Percentiles rank a stretch among this genome's conserved stretches.
Evolutionary conservation across 2,329 filamentous ascomycete genomes (phyloP).

Genomic region (Colletotrichum plurivorum): DNA sequence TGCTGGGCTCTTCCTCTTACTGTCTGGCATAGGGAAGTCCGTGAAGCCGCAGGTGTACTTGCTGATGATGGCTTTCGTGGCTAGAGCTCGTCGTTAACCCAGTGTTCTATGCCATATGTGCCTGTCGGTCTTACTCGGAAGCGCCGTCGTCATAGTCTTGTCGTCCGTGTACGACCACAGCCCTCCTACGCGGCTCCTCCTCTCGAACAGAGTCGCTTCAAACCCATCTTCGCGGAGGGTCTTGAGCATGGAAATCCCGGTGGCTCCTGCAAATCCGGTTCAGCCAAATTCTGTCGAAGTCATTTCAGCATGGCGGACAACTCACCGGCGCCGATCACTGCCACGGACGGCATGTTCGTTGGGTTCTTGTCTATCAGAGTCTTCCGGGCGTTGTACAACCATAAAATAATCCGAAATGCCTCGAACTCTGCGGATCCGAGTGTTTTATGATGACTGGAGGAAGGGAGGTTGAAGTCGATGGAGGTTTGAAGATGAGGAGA

Average conservation of each 20-base stretch:
- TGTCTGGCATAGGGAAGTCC: conserved; percentile 59
- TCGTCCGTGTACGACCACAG: conserved; percentile 59
- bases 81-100: conserved; percentile 31
- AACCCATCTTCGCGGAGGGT: conserved; percentile 60
- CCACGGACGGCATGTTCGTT: conserved; percentile 48
- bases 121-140: conserved; percentile 44
- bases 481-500: background rate
- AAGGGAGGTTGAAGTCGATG: background rate
- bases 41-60: conserved; percentile 56
- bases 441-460: background rate
- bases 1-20: conserved; percentile 35
- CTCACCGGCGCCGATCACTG: conserved; percentile 45
- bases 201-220: conserved; percentile 56
- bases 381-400: too few species aligned
- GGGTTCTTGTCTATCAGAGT: background rate
- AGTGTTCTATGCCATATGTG: background rate
- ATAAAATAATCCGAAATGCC: too few species aligned
- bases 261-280: conserved; percentile 42
- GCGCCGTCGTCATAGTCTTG: conserved; percentile 49
- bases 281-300: background rate
- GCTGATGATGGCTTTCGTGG: conserved; percentile 52
- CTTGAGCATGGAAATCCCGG: conserved; percentile 53
- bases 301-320: background rate
- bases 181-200: conserved; percentile 56
- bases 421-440: too few species aligned